Conservation (phyloP, 2,329 filamentous ascomycete species). For the Sclerotinia glacialis region DNA sequence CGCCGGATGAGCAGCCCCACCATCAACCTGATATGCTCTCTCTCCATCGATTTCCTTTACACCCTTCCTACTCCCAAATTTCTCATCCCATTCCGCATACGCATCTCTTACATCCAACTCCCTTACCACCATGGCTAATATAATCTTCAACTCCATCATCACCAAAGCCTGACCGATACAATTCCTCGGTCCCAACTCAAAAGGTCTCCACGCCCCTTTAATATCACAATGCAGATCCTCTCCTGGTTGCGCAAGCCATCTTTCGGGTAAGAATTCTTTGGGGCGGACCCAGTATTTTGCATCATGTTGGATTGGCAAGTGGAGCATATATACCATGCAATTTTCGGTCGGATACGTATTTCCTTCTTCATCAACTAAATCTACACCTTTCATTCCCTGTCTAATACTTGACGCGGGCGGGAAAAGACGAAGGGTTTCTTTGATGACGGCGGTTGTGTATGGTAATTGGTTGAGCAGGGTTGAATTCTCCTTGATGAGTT, state of each 20-base stretch:
- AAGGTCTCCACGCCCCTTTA: constrained; percentile 51
- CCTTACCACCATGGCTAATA: constrained; percentile 47
- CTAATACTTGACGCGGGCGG: constrained; percentile 28
- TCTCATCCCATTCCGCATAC: constrained; percentile 36
- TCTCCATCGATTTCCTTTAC: constrained; percentile 21
- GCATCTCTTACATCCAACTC: constrained; percentile 48
- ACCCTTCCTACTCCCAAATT: neutral
- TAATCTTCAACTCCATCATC: constrained; percentile 47
- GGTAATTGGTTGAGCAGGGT: constrained; percentile 27
- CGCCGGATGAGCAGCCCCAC: constrained; percentile 17
- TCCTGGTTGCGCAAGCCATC: constrained; percentile 43
- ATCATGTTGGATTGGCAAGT: constrained; percentile 40
- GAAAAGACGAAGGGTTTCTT: constrained; percentile 31
- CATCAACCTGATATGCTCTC: constrained; percentile 30
- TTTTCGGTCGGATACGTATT: constrained; percentile 26
- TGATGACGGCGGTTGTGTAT: constrained; percentile 32
- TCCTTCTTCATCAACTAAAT: constrained; percentile 26
- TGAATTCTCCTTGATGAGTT: constrained; percentile 24
- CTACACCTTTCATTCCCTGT: constrained; percentile 21
- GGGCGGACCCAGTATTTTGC: constrained; percentile 45
- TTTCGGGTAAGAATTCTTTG: constrained; percentile 48
- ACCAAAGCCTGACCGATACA: constrained; percentile 58
- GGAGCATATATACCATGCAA: constrained; percentile 25
- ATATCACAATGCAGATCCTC: constrained; percentile 39
- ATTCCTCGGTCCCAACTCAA: constrained; percentile 53